Percentiles rank a stretch among this genome's conserved stretches.
Evolutionary conservation across 345 rosid genomes (phyloP).

Genomic region (Sonneratia alba): DNA sequence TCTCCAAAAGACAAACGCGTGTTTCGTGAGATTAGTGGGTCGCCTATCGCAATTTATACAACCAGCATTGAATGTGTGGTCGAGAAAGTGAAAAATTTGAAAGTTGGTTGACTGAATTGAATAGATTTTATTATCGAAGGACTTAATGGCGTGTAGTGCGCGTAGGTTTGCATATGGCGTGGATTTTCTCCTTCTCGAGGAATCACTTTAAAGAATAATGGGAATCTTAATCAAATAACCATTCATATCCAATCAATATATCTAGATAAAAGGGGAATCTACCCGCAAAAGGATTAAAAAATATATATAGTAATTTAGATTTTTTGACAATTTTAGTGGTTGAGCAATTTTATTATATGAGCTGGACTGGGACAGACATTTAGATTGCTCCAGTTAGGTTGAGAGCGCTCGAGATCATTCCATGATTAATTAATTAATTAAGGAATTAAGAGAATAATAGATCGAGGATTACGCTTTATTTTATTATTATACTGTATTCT

Average conservation of each 20-base stretch:
- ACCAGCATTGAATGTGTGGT: not conserved
- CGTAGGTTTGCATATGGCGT: not conserved
- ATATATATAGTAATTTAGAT: too few relatives aligned
- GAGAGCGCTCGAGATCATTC: not conserved
- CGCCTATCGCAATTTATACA: too few relatives aligned
- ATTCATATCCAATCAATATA: too few relatives aligned
- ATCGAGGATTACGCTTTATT: not conserved
- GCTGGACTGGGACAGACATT: not conserved
- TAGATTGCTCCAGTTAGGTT: not conserved
- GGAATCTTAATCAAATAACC: not conserved
- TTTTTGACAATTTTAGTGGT: not conserved
- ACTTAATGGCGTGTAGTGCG: not conserved
- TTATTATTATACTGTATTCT: too few relatives aligned
- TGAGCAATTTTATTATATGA: not conserved
- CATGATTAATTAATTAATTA: too few relatives aligned
- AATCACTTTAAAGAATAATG: not conserved
- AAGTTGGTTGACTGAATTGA: not conserved
- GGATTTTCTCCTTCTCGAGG: not conserved
- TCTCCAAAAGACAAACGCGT: too few relatives aligned
- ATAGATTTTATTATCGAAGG: not conserved
- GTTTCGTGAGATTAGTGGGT: too few relatives aligned
- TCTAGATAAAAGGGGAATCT: too few relatives aligned
- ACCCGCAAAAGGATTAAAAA: too few relatives aligned
- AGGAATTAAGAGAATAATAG: not conserved
- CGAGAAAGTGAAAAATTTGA: not conserved